Conservation (phyloP, 768 basidiomycete species). For the Trametes cingulata region DNA sequence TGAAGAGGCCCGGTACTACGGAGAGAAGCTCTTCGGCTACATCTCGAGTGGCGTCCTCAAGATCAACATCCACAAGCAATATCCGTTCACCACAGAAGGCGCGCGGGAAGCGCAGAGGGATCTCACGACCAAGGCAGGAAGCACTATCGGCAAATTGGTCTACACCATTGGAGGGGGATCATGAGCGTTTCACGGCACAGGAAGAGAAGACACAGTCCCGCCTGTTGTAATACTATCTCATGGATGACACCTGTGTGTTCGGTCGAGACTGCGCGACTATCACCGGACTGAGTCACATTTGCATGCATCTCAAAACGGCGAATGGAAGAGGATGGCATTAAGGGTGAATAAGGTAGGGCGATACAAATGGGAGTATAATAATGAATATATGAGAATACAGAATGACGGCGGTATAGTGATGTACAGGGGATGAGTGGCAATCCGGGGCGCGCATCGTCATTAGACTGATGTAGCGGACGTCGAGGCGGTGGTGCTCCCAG, state of each 20-base stretch:
- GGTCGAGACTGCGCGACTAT: too few relatives aligned
- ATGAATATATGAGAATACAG: not conserved
- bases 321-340: too few relatives aligned
- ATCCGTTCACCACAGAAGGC: conserved; percentile 79
- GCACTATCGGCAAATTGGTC: conserved; percentile 83
- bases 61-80: conserved; percentile 70
- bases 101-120: conserved; percentile 74
- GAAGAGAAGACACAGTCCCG: not conserved
- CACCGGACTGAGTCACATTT: not conserved
- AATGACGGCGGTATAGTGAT: not conserved
- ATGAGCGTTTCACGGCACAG: not conserved
- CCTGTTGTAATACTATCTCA: not conserved
- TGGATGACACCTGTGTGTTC: too few relatives aligned
- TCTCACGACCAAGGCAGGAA: conserved; percentile 56
- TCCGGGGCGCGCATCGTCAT: too few relatives aligned
- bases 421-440: not conserved
- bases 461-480: too few relatives aligned
- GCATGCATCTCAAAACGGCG: too few relatives aligned
- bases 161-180: conserved; percentile 54
- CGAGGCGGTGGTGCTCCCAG: not conserved
- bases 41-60: conserved; percentile 59
- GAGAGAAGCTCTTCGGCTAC: conserved; percentile 59
- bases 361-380: not conserved
- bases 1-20: conserved; percentile 69
- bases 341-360: not conserved